Evolutionary conservation across 2,329 filamentous ascomycete genomes (phyloP), one percentile per base, ranked within the genome.

Genomic region (Polytolypa hystricis): DNA sequence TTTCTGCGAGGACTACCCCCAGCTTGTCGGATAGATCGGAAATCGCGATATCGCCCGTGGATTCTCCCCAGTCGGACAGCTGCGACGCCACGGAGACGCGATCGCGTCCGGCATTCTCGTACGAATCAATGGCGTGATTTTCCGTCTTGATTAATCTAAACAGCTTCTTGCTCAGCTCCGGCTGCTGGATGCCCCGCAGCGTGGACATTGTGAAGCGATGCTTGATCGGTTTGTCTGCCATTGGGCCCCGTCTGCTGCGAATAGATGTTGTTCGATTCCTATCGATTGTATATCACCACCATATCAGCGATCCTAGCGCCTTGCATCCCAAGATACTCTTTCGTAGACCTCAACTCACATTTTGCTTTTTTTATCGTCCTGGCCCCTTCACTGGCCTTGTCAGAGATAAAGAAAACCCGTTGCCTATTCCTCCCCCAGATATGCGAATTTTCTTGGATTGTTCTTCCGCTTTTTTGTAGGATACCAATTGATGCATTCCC

Each of bases 21-120:
- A 98, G 71, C 71, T 98, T 98, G 71, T 96, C 91, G 41, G 83
- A 86, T 48, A 98, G 74, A 56, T 96, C 91, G 35, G 77, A 85
- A 52, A 96, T 71, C 35, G 79, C 77, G 43, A 93, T 85, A 53
- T 98, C 91, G 36, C 77, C 74, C 2, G 87, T 95, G 42, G 83
- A 75, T 64, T 96, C 87, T 40, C 91, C 91, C 91, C 91, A 98
- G 49, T 96, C 87, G 5, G 85, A 93, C 30, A 98, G 75, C 66
- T 96, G 89, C 8, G 79, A 77, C 11, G 87, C 91, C 52, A 96
- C 86, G 33, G 77, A 76, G 42, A 84, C 65, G 39, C 86, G 83
- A 66, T 95, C 89, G 41, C 81, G 81, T 33, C 79, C 84, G 5
- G 89, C 91, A 5, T 76, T 67, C 65, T 94, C 85, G 64, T 95